Conservation (phyloP, 2,329 filamentous ascomycete species). For the Tolypocladium ovalisporum region DNA sequence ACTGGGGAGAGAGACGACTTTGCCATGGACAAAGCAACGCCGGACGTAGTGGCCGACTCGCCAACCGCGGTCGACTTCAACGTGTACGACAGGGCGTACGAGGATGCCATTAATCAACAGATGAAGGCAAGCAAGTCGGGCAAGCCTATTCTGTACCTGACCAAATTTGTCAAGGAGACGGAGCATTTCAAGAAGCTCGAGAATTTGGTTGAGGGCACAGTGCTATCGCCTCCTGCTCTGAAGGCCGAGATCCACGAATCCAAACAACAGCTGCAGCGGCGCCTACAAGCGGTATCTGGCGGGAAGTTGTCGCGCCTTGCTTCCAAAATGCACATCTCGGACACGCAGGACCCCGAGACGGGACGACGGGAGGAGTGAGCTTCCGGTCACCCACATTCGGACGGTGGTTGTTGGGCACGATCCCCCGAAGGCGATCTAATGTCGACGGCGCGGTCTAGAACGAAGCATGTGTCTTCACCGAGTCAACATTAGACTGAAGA, state of each 20-base stretch:
- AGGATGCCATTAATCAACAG: slow-evolving; percentile 60
- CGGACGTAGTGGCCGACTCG: slow-evolving; percentile 63
- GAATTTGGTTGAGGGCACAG: slow-evolving; percentile 23
- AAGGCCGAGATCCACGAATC: slow-evolving; percentile 7
- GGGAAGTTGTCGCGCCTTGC: slow-evolving; percentile 6
- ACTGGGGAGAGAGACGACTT: slow-evolving; percentile 44
- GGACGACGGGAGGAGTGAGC: background rate
- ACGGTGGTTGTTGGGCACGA: background rate
- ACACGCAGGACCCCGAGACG: background rate
- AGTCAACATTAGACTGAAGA: background rate
- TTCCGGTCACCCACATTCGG: background rate
- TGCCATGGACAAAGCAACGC: slow-evolving; percentile 23
- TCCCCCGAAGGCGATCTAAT: background rate
- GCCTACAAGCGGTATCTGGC: background rate
- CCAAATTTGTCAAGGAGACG: slow-evolving; percentile 34
- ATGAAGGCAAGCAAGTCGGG: slow-evolving; percentile 41
- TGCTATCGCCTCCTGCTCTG: slow-evolving; percentile 4
- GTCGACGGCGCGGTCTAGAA: background rate
- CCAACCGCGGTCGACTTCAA: slow-evolving; percentile 76
- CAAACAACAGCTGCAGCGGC: slow-evolving; percentile 2
- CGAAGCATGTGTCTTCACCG: background rate
- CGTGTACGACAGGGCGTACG: slow-evolving; percentile 82
- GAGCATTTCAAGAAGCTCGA: slow-evolving; percentile 26
- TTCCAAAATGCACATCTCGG: slow-evolving; percentile 5
- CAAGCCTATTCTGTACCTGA: slow-evolving; percentile 36